Evolutionary conservation across 768 basidiomycete genomes (phyloP).

Genomic region (Kockovaella imperatae): DNA sequence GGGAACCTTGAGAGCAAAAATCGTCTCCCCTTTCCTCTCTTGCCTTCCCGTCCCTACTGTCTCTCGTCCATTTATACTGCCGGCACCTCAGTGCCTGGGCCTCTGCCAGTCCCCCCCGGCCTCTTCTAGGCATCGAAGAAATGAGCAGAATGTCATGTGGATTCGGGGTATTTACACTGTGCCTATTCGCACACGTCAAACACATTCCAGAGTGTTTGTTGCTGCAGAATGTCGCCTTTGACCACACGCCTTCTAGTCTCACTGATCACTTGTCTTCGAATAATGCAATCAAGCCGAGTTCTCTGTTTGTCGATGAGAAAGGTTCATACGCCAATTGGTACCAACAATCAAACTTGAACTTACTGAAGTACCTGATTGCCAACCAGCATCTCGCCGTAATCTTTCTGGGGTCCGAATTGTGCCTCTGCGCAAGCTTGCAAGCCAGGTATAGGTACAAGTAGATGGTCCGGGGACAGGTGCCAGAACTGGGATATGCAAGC

Average conservation of each 20-base stretch:
- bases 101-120: too few relatives aligned
- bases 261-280: constrained; percentile 13
- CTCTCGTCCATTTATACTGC: too few relatives aligned
- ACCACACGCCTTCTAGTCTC: neutral
- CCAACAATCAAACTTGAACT: constrained; percentile 2
- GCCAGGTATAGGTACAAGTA: constrained; percentile 59
- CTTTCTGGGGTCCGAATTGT: constrained; percentile 46
- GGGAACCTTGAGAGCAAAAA: too few relatives aligned
- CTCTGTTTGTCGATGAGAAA: constrained; percentile 15
- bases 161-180: too few relatives aligned
- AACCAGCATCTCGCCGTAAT: constrained; percentile 72
- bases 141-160: too few relatives aligned
- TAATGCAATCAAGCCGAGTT: constrained; percentile 41
- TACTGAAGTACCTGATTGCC: constrained; percentile 69
- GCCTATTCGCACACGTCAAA: too few relatives aligned
- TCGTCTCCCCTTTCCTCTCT: too few relatives aligned
- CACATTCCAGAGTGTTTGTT: too few relatives aligned
- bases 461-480: constrained; percentile 79
- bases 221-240: neutral
- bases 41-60: too few relatives aligned
- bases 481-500: constrained; percentile 54
- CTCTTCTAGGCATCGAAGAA: too few relatives aligned
- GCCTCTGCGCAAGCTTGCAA: constrained; percentile 52
- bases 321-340: neutral
- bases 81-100: too few relatives aligned